Evolutionary conservation across 305 asterid species (phyloP), one percentile per base, ranked within the genome.

Genomic region (Fraxinus nigra): DNA sequence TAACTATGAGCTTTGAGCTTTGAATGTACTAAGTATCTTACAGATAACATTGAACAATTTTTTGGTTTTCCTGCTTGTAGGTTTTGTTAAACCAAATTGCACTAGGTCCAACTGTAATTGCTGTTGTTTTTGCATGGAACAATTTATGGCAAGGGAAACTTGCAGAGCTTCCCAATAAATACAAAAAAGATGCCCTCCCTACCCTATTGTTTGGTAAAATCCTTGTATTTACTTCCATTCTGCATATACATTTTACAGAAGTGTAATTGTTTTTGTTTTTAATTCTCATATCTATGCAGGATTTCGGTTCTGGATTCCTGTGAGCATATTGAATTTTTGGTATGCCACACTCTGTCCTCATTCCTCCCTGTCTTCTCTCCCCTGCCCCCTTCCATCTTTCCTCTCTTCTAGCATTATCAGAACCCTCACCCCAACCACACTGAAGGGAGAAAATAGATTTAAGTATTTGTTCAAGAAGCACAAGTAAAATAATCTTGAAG

Each of bases 111-210:
- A 30, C 84, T 70, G 99, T 95, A 30, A 94, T 95, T 86, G 98
- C 91, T 81, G 95, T 91, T 80, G 79, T 95, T 82, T 95, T 94
- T 86, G 98, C 97, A 2, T 95, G 99, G 99, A 94, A 94, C 77
- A 92, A 92, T 86, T 80, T 95, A 82, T 95, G 98, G 97, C 92
- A 72, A 80, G 97, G 98, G 82, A 95, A 89, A 88, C 92, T 94
- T 82, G 85, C 92, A 14, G 97, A 95, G 84, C 97, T 95, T 87
- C 98, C 99, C n/a, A 84, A 89, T 65, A 95, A 93, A 84, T 95
- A 95, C 90, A 90, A 86, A 86, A 95, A 91, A 10, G 97, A 95
- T 82, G 99, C 98, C 78, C 91, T 95, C 78, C 98, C 98, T 22
- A 90, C 97, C 63, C 86, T 94, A 69, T 67, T 93, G 3, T 88